Base-by-base conservation (phyloP, 2,329 filamentous ascomycete genomes). In the Cladosporium velox region DNA sequence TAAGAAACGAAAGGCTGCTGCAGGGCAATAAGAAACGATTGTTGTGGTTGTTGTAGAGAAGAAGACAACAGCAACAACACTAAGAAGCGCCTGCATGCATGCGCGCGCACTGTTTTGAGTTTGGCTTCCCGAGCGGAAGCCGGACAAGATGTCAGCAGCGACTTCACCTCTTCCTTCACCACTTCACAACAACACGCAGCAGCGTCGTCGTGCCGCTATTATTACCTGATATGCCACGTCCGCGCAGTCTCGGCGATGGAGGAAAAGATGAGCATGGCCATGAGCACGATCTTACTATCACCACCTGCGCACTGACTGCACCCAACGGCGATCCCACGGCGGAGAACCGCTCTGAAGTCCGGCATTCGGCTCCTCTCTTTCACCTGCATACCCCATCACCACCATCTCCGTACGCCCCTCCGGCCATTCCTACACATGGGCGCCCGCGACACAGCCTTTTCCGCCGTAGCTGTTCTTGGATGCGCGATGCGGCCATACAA, bases 301-400 rank as follows among this genome's bases (percentile, higher is more conserved):
- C 52, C 52, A 55, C 15, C 32, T 8, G 49, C 26, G 61, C 61
- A 64, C 61, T 57, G 61, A 64, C 61, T 28, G 44, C 35, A 35
- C 34, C 35, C 51, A 57, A 64, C 61, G 61, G 61, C 35, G 26
- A 28, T 28, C 51, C 60, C 61, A 55, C 61, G 34, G 58, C 52
- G 54, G 63, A 65, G 54, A 59, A 59, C 41, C 52, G 52, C 52
- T 32, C 26, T 55, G 52, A 34, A 55, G 52, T 65, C 57, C 63
- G 57, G 63, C 63, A 41, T 65, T 65, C 63, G 63, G 63, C 63
- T 65, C 63, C 63, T 65, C 63, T 38, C 52, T 38, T 49, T 35
- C 57, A 59, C 54, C 63, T 52, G 62, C 44, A 64, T 62, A 34
- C 60, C 60, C 54, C 60, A 52, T 57, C 51, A 24, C 59, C 38